These are phyloP conservation scores for Xylariomycetidae sp. DNA, from an alignment of 2,329 filamentous ascomycete species.

Conservation along the genomic window DNA sequence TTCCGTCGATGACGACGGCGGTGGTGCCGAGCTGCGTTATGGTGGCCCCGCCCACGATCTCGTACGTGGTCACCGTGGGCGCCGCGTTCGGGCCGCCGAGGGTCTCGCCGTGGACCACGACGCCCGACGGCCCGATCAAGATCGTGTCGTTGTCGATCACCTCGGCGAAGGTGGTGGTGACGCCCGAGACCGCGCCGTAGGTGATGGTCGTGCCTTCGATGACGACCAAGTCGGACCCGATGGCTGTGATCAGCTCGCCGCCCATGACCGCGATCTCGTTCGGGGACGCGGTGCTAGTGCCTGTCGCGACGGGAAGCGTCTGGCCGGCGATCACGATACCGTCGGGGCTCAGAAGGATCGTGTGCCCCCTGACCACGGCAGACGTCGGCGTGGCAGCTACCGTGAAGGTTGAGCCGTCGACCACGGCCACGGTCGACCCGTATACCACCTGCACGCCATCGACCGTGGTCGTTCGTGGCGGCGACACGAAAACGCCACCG, in stretches of 20 bases:
- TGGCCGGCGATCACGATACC: conserved; percentile 31
- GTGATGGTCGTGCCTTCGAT: conserved; percentile 40
- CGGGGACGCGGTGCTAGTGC: conserved; percentile 29
- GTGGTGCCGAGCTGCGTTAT: conserved; percentile 45
- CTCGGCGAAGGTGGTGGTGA: conserved; percentile 28
- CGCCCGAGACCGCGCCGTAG: conserved; percentile 34
- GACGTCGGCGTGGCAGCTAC: conserved; percentile 34
- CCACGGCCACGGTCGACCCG: conserved; percentile 34
- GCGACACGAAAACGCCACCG: conserved; percentile 25
- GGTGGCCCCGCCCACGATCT: conserved; percentile 48
- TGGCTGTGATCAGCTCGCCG: conserved; percentile 41
- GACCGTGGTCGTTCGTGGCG: conserved; percentile 33
- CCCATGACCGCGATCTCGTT: conserved; percentile 43
- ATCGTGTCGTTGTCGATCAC: conserved; percentile 48
- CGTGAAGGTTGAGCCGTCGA: conserved; percentile 39
- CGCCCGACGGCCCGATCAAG: conserved; percentile 42
- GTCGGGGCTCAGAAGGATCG: conserved; percentile 22
- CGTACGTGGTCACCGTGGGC: conserved; percentile 34
- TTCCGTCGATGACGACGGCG: conserved; percentile 43
- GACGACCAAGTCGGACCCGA: conserved; percentile 36
- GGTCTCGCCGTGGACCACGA: conserved; percentile 35
- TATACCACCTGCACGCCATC: conserved; percentile 37
- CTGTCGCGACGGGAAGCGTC: conserved; percentile 31
- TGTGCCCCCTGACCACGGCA: conserved; percentile 24
- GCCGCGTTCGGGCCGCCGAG: conserved; percentile 38